These are phyloP conservation scores for Aquilaria agallochum DNA, from an alignment of 441 rosid genomes.

Conservation along the genomic window DNA sequence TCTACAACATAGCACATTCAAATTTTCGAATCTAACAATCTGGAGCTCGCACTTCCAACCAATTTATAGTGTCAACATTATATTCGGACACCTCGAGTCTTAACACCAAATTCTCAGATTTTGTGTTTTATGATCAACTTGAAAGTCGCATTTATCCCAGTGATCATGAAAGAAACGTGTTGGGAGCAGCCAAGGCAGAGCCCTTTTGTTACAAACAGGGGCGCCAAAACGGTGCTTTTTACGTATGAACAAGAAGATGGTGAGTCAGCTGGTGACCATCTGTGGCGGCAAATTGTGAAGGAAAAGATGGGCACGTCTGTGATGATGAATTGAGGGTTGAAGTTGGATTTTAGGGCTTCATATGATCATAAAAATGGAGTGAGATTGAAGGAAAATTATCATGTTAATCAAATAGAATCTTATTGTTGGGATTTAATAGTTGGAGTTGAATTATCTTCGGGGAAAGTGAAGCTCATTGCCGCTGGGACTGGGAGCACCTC, in stretches of 20 bases:
- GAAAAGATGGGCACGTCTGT: neutral
- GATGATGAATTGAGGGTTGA: neutral
- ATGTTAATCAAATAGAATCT: neutral
- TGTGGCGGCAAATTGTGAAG: neutral
- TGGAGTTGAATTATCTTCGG: neutral
- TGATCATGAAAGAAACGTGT: neutral
- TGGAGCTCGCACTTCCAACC: neutral
- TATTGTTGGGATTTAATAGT: slow-evolving; percentile 2
- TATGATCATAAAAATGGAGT: neutral
- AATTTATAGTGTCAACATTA: neutral
- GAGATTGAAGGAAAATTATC: neutral
- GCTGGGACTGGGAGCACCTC: neutral
- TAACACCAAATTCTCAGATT: neutral
- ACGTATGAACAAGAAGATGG: neutral
- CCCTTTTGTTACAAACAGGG: neutral
- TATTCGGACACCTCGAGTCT: neutral
- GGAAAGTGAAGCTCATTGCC: neutral
- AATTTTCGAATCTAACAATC: neutral
- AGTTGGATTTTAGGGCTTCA: neutral
- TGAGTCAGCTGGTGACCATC: no score
- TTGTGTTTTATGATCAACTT: neutral
- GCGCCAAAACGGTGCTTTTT: neutral
- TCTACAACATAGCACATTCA: neutral
- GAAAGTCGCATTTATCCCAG: neutral
- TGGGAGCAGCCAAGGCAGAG: neutral